Base-by-base conservation (phyloP, 352 stramenopile genomes). In the Elongisporangium senticosum region DNA sequence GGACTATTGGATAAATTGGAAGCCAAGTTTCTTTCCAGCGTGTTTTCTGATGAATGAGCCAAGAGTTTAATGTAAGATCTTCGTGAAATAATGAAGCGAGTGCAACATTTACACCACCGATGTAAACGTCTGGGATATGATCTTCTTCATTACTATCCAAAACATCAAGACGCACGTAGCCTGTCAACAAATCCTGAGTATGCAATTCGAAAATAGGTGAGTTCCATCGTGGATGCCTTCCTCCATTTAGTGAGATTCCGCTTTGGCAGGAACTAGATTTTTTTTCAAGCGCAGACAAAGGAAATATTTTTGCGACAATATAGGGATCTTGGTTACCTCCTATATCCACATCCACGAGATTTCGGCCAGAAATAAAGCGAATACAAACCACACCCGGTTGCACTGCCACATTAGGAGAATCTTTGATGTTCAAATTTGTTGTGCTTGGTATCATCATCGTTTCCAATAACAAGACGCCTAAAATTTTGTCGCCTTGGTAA, bases 81-180 rank as follows among this genome's bases (percentile, higher is more conserved):
- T 68, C 57, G 7, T 48, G 61, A 33, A 83, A 73, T 5, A 83
- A 51, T 26, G 68, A 71, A 2, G 52, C 47, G 1, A 74, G 19
- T 19, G 70, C 71, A 20, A 83, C 58, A 17, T 65, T 62, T 19
- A 75, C 52, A 0, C 52, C 49, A 7, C 75, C 72, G n/a, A 86
- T 83, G 8, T 69, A 65, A 14, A 64, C 72, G 33, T 83, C 73
- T 2, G 72, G 65, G 6, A 83, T 49, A 40, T 80, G 65, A n/a
- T 83, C 72, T 64, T 86, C 75, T 69, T 83, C 71, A 53, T 81
- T 81, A 43, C 67, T 80, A 55, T 86, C 75, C 3, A 86, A 48
- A 0, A 81, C 75, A 28, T 75, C 68, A n/a, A 86, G 39, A 5
- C 64, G 64, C n/a, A 86, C 17, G 20, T 69, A 66, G 13, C 75